Evolutionary conservation across 108 stramenopile species (phyloP), one percentile per base, ranked within the genome.

Genomic region (Parmales sp.): DNA sequence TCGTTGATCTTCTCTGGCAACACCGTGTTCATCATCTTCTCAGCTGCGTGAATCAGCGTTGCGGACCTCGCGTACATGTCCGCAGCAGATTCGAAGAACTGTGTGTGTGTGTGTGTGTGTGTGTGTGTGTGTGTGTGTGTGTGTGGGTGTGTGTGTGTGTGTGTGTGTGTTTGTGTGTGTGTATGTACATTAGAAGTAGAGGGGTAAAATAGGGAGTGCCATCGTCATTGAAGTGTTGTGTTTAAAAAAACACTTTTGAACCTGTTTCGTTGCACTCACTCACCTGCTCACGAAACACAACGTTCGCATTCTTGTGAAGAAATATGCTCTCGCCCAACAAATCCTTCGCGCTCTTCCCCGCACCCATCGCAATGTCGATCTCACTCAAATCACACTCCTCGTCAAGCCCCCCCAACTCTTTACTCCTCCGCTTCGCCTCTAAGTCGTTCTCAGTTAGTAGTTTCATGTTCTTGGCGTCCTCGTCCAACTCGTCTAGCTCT

Each of bases 211-310:
- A n/a, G n/a, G n/a, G n/a, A n/a, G n/a, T n/a, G n/a, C n/a, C n/a
- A n/a, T n/a, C n/a, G n/a, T n/a, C n/a, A n/a, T n/a, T n/a, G n/a
- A n/a, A n/a, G n/a, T n/a, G n/a, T n/a, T n/a, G n/a, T n/a, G n/a
- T n/a, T n/a, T n/a, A n/a, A n/a, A n/a, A n/a, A n/a, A n/a, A n/a
- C n/a, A n/a, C n/a, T n/a, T n/a, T n/a, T n/a, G n/a, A n/a, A n/a
- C n/a, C n/a, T n/a, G n/a, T n/a, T n/a, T n/a, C n/a, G n/a, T n/a
- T n/a, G n/a, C n/a, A n/a, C n/a, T n/a, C n/a, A n/a, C n/a, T n/a
- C n/a, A n/a, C n/a, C n/a, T n/a, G 54, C 54, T 60, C 54, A 28
- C 54, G 29, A 16, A 60, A 60, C 13, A 60, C 31, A 4, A 60
- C 54, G 54, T 60, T 60, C 26, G 31, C 54, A 13, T 60, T 28